A percentile compares a stretch with the other conserved stretches of the same genome.
Evolutionary conservation across 352 stramenopile genomes (phyloP).

Genomic region (Pythium vanterpoolii): DNA sequence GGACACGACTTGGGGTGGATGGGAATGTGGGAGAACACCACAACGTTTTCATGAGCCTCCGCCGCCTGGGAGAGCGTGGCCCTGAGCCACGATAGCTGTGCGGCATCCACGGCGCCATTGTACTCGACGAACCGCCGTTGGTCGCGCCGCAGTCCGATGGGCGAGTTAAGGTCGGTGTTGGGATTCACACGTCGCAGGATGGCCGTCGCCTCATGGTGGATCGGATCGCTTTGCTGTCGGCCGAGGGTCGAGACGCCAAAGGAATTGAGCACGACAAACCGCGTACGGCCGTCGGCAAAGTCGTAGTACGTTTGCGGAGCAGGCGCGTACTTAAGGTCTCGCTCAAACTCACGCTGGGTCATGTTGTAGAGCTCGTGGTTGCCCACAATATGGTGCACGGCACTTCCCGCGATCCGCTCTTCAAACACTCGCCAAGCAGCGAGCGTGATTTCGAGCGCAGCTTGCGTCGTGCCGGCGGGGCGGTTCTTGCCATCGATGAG

Average conservation of each 20-base stretch:
- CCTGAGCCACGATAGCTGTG: conserved; percentile 61
- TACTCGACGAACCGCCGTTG: conserved; percentile 69
- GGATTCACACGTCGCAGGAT: conserved; percentile 49
- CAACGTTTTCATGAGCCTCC: conserved; percentile 37
- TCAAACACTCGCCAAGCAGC: conserved; percentile 44
- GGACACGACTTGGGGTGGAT: conserved; percentile 40
- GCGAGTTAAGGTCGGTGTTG: conserved; percentile 79
- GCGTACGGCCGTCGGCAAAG: conserved; percentile 44
- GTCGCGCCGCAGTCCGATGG: conserved; percentile 36
- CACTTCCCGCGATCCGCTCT: conserved; percentile 27
- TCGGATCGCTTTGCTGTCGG: conserved; percentile 32
- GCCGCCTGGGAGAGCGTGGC: conserved; percentile 31
- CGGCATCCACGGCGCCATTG: conserved; percentile 62
- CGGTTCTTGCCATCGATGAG: conserved; percentile 82
- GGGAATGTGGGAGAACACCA: conserved; percentile 76
- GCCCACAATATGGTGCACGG: conserved; percentile 73
- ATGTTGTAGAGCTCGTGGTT: conserved; percentile 90
- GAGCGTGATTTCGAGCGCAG: conserved; percentile 40
- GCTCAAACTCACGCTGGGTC: conserved; percentile 35
- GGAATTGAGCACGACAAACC: conserved; percentile 68
- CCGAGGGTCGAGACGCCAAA: conserved; percentile 71
- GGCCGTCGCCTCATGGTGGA: conserved; percentile 37
- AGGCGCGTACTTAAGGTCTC: conserved; percentile 36
- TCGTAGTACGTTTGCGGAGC: conserved; percentile 53
- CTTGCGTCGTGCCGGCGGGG: conserved; percentile 33